Evolutionary conservation across 1,139 yeast genomes (phyloP).

Genomic region (Candida tropicalis): DNA sequence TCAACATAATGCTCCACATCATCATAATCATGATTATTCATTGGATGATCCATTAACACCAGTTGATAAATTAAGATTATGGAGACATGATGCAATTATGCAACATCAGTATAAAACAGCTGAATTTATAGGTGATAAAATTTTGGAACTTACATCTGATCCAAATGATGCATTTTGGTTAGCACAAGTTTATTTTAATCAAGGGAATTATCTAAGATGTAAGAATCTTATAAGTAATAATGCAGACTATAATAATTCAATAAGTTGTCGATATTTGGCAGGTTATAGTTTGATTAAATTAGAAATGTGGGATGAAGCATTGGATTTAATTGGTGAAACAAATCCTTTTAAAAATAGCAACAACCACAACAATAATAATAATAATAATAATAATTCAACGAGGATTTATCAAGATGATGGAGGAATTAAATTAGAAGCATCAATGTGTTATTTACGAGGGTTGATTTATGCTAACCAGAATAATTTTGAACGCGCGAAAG

Average conservation of each 20-base stretch:
- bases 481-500: constrained; percentile 84
- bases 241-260: constrained; percentile 46
- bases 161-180: constrained; percentile 97
- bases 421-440: constrained; percentile 82
- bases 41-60: constrained; percentile 50
- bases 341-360: constrained; percentile 72
- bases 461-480: constrained; percentile 80
- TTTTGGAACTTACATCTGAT: constrained; percentile 73
- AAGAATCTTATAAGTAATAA: constrained; percentile 57
- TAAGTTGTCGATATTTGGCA: constrained; percentile 81
- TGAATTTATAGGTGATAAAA: constrained; percentile 89
- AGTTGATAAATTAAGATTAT: constrained; percentile 81
- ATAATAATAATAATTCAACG: constrained; percentile 1
- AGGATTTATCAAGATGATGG: constrained; percentile 48
- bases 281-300: constrained; percentile 74
- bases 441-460: constrained; percentile 86
- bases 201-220: constrained; percentile 80
- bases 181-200: constrained; percentile 81
- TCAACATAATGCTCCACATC: constrained; percentile 19
- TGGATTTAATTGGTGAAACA: constrained; percentile 80
- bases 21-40: constrained; percentile 10
- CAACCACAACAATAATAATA: constrained; percentile 17
- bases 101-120: constrained; percentile 94
- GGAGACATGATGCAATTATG: constrained; percentile 94
- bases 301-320: constrained; percentile 86